Conservation (phyloP, 345 rosid genomes). For the Euphorbia peplus region DNA sequence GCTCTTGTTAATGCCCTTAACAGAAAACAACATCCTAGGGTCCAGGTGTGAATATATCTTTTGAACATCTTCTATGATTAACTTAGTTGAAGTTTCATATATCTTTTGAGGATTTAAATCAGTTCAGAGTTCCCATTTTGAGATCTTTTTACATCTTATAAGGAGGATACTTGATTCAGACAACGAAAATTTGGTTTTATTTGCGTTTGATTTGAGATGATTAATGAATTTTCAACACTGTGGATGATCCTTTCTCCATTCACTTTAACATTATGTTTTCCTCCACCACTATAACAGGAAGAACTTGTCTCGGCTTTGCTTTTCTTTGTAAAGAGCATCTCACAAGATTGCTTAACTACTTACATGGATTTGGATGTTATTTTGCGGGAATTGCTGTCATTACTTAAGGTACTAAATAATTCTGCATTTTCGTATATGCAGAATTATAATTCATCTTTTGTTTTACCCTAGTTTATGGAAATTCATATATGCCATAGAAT, state of each 20-base stretch:
- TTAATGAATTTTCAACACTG: neutral
- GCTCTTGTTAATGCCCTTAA: constrained; percentile 7
- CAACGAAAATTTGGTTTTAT: no score
- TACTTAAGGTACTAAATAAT: constrained; percentile 8
- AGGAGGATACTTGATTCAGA: no score
- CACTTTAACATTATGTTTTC: neutral
- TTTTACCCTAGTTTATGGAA: neutral
- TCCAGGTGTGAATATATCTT: constrained; percentile 10
- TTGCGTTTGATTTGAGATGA: neutral
- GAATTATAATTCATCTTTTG: no score
- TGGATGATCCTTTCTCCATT: neutral
- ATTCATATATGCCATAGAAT: neutral
- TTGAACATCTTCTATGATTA: neutral
- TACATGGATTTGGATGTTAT: constrained; percentile 2
- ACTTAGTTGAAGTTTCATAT: neutral
- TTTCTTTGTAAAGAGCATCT: constrained; percentile 12
- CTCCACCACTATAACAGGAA: constrained; percentile 7
- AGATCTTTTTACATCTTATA: neutral
- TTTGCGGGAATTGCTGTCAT: constrained; percentile 6
- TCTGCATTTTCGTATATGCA: neutral
- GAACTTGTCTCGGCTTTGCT: constrained; percentile 10
- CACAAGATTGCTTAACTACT: neutral
- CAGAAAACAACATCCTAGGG: constrained; percentile 1
- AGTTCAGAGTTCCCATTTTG: neutral
- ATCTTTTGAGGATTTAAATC: neutral